Evolutionary conservation across 805 yeast species (phyloP), one percentile per base, ranked within the genome.

Genomic region (Pichia scutulata): DNA sequence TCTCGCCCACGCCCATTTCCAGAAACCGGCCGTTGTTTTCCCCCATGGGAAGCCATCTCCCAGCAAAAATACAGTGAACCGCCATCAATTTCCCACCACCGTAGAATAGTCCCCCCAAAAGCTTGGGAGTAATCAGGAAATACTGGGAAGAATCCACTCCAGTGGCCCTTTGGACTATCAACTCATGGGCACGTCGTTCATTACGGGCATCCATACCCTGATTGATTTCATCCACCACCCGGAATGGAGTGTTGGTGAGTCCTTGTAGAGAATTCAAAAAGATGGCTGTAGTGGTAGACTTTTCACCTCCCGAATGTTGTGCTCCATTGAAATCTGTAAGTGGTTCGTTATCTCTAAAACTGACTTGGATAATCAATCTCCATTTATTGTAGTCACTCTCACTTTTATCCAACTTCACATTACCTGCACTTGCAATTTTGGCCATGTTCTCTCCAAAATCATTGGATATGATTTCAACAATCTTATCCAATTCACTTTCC

Each of bases 161-260:
- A 4, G 96, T 87, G 0, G 97, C 92, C 44, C 85, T 82, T 49
- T 85, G 81, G 1, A 92, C 96, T 75, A 93, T 82, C 54, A 87
- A 79, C 54, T 79, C 77, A 63, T 92, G 97, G 2, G 93, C 90
- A 69, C 80, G 74, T 54, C 90, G 78, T 66, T 93, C 99, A 62
- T 93, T 93, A 53, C 79, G 79, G 13, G 95, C 86, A 69, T 93
- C 99, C 98, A 93, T 90, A 57, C 99, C 99, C 70, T 93, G 99
- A 64, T 93, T 93, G 55, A 93, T 95, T 71, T 93, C 99, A 68
- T 93, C 99, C 8, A 93, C 97, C 3, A 92, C 90, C 62, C 98
- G 74, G 61, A 93, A 89, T 10, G 99, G 98, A 0, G 97, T 88
- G 26, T 77, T 76, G 0, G 97, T 83, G 51, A 86, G 74, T 12